phyloP scores from a whole-genome alignment of 441 rosid genomes.

The Adansonia madagascariensis region DNA sequence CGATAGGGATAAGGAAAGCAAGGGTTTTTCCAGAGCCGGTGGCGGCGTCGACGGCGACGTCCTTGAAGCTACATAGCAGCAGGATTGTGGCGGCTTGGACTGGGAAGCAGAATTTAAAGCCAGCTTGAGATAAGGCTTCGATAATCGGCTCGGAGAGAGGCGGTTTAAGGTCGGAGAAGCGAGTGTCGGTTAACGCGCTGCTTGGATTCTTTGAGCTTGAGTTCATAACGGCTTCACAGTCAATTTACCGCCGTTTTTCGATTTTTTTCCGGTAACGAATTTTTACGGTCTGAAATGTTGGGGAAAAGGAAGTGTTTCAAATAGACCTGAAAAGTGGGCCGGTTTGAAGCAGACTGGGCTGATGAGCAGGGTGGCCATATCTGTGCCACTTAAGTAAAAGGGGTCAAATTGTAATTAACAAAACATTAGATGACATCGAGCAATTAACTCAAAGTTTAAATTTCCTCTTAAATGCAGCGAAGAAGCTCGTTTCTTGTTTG shows the following conservation, averaged over 20 bases:
- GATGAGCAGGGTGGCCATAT: neutral
- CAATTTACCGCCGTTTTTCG: conserved; percentile 18
- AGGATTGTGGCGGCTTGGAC: conserved; percentile 90
- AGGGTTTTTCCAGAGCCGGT: conserved; percentile 94
- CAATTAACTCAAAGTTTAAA: conserved; percentile 25
- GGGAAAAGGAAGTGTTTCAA: neutral
- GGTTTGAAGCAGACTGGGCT: no score
- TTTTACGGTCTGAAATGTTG: neutral
- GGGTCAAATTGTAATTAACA: conserved; percentile 15
- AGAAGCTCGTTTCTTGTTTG: neutral
- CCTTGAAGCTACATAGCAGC: conserved; percentile 76
- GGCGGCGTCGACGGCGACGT: conserved; percentile 92
- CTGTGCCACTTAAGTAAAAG: neutral
- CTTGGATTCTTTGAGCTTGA: conserved; percentile 36
- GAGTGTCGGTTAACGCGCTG: conserved; percentile 67
- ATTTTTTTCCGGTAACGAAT: neutral
- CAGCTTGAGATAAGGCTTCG: conserved; percentile 52
- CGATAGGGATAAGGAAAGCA: conserved; percentile 79
- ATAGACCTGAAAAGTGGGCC: no score
- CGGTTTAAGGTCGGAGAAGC: conserved; percentile 80
- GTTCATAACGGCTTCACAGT: conserved; percentile 12
- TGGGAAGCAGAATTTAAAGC: conserved; percentile 82
- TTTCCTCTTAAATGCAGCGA: neutral
- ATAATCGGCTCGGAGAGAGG: conserved; percentile 62
- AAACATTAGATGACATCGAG: neutral